Percentiles rank a stretch among this genome's conserved stretches.
Evolutionary conservation across 495 filamentous ascomycete genomes (phyloP).

Genomic region (Lophium mytilinum): DNA sequence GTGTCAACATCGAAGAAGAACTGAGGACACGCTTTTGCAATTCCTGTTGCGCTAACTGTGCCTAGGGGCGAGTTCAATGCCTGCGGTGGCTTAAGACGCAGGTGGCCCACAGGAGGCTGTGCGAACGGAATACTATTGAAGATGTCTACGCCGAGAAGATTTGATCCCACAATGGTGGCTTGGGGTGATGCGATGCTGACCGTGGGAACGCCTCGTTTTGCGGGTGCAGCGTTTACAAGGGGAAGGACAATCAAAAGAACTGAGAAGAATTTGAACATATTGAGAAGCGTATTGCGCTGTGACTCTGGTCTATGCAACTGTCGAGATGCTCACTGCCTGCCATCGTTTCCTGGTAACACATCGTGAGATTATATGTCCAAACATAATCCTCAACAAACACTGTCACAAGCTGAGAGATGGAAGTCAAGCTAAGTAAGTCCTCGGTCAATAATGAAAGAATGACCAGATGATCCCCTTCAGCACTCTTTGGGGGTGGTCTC

Average conservation of each 20-base stretch:
- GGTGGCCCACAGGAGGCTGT: slow-evolving; percentile 46
- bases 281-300: neutral
- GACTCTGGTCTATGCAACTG: too few relatives aligned
- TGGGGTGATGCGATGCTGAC: slow-evolving; percentile 17
- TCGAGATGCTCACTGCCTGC: too few relatives aligned
- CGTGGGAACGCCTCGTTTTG: slow-evolving; percentile 17
- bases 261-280: slow-evolving; percentile 8
- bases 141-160: slow-evolving; percentile 16
- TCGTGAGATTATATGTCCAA: too few relatives aligned
- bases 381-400: too few relatives aligned
- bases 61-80: slow-evolving; percentile 38
- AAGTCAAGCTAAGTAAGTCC: too few relatives aligned
- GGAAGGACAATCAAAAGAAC: slow-evolving; percentile 11
- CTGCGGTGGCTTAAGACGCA: slow-evolving; percentile 54
- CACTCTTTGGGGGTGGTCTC: too few relatives aligned
- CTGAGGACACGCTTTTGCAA: slow-evolving; percentile 30
- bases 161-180: slow-evolving; percentile 22
- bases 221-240: slow-evolving; percentile 15
- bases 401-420: too few relatives aligned
- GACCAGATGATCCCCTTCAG: too few relatives aligned
- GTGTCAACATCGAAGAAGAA: slow-evolving; percentile 43
- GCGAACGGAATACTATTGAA: slow-evolving; percentile 62
- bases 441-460: too few relatives aligned
- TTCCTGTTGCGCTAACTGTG: slow-evolving; percentile 18
- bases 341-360: too few relatives aligned